A percentile compares a stretch with the other conserved stretches of the same genome.
These are phyloP conservation scores for Chloropicon primus DNA, from an alignment of 139 green algal species.

Conservation along the genomic window DNA sequence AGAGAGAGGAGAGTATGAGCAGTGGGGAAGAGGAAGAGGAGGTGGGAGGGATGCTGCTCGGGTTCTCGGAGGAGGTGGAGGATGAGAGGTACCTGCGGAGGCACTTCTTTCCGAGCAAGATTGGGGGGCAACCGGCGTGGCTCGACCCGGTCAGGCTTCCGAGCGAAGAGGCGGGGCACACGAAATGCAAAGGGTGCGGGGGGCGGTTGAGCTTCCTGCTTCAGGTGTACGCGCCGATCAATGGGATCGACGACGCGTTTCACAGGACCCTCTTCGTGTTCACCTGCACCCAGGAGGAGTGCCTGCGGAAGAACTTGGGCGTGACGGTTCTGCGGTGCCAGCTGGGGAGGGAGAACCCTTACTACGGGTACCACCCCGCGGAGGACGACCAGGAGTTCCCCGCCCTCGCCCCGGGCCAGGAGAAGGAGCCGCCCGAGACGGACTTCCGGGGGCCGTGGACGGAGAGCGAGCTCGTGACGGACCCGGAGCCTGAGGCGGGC, in stretches of 20 bases:
- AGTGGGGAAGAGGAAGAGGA: neutral
- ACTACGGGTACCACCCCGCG: constrained; percentile 6
- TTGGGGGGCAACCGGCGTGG: neutral
- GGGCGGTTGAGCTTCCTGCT: constrained; percentile 12
- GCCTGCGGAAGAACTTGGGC: neutral
- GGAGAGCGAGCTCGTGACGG: neutral
- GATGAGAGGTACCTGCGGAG: neutral
- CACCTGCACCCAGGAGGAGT: constrained; percentile 4
- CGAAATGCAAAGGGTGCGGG: constrained; percentile 1
- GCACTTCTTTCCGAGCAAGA: neutral
- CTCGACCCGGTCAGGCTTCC: neutral
- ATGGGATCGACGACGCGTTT: constrained; percentile 5
- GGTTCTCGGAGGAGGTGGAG: neutral
- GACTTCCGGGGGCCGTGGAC: neutral
- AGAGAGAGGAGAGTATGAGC: no score
- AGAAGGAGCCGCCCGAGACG: neutral
- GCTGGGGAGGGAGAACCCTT: constrained; percentile 6
- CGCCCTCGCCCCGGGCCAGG: neutral
- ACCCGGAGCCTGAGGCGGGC: neutral
- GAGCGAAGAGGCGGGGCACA: neutral
- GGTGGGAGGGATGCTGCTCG: neutral
- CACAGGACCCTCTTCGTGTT: constrained; percentile 15
- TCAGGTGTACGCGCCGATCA: constrained; percentile 12
- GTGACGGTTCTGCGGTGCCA: constrained; percentile 5
- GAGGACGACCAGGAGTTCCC: neutral